Evolutionary conservation across 495 filamentous ascomycete species (phyloP).

Genomic region (Cairneyella variabilis): DNA sequence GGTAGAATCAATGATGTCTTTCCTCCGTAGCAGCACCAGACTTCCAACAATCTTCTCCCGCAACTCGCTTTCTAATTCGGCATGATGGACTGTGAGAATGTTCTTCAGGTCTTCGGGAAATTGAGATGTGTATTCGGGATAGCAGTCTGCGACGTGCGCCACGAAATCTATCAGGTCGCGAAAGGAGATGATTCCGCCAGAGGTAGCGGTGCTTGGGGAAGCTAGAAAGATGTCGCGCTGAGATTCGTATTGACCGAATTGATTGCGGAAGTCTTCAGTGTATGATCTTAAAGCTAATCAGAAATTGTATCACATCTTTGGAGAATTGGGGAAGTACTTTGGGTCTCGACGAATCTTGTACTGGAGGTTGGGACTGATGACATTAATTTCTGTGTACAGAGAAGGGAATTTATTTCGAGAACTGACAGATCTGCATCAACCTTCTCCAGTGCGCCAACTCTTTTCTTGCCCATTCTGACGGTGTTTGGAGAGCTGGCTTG

Average conservation of each 20-base stretch:
- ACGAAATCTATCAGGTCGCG: constrained; percentile 85
- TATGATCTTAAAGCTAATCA: constrained; percentile 56
- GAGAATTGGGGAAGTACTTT: constrained; percentile 41
- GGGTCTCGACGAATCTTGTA: constrained; percentile 86
- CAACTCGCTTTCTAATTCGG: constrained; percentile 71
- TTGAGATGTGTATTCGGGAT: constrained; percentile 68
- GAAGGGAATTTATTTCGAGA: constrained; percentile 8
- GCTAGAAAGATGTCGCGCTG: constrained; percentile 86
- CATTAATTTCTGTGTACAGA: constrained; percentile 14
- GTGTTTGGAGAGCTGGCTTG: neutral
- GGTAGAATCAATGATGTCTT: constrained; percentile 84
- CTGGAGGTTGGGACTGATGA: constrained; percentile 70
- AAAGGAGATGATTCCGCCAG: constrained; percentile 72
- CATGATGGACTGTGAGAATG: constrained; percentile 77
- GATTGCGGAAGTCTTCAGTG: constrained; percentile 76
- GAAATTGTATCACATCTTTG: neutral
- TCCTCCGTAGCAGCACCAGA: constrained; percentile 80
- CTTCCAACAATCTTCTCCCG: constrained; percentile 93
- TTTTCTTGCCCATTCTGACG: constrained; percentile 70
- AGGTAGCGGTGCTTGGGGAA: constrained; percentile 70
- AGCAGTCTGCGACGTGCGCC: constrained; percentile 90
- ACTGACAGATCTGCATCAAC: constrained; percentile 81
- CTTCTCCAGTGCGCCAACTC: constrained; percentile 88
- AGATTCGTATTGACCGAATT: constrained; percentile 89
- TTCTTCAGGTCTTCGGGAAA: constrained; percentile 81